Evolutionary conservation across 139 green algal species (phyloP), one percentile per base, ranked within the genome.

Genomic region (Volvox africanus): DNA sequence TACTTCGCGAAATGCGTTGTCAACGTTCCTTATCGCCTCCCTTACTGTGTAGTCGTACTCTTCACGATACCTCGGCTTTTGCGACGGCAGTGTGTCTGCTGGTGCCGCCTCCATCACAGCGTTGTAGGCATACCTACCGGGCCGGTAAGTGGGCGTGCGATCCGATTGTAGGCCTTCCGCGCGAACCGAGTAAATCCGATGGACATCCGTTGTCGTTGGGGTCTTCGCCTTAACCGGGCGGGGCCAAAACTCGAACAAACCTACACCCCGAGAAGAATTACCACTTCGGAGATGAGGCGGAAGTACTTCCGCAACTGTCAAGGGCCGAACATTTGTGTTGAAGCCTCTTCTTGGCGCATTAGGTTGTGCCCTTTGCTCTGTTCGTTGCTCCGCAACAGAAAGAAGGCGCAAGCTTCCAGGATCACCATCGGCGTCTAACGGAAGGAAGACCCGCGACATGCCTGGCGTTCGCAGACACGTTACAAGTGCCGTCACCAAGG

Each of bases 271-370:
- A n/a, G 19, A 19, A 5, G 55, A 61, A 21, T 44, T 67, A 16
- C 78, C 78, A 26, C 78, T 84, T 0, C 78, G 78, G 13, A 84
- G 24, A 33, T 67, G 78, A 68, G 78, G 78, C 21, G 78, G 78
- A 32, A 84, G 78, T 17, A 84, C 78, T 44, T 84, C 78, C 37
- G 37, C 78, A 26, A 84, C 78, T 32, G 78, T 68, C 36, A 84
- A 26, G 6, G 78, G 78, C 12, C 37, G 36, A 13, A 84, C 78
- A 36, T 30, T 75, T 26, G 67, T 75, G 22, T 11, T 28, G 24
- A 75, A 75, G 67, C 67, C 67, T 12, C 22, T 32, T 26, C 67
- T 28, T 9, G 67, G 6, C 11, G 67, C 67, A 75, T 75, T 28
- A 11, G 22, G 67, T 6, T 32, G 67, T 3, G 67, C 22, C 14